Evolutionary conservation across 768 basidiomycete species (phyloP), one percentile per base, ranked within the genome.

Genomic region (Gloeopeniophorella convolvens): DNA sequence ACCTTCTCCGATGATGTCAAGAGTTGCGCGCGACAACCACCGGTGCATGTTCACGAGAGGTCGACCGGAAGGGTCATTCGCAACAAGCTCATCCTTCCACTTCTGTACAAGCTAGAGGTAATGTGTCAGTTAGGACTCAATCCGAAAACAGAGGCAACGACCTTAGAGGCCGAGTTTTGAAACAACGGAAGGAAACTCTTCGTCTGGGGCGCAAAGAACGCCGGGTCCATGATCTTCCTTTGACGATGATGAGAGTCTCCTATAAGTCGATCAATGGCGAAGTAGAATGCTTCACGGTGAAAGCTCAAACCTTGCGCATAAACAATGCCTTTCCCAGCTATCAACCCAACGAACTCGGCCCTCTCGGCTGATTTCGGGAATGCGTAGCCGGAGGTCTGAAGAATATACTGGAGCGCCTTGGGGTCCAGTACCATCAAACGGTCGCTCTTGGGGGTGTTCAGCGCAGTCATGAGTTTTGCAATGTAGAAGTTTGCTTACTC

Each of bases 1-100:
- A 63, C 62, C 55, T 52, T 60, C 60, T 24, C 60, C 58, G 31
- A 63, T 63, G 13, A 60, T 49, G 40, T 62, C 62, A 10, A 63
- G 50, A 11, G 60, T 62, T 42, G 57, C 59, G 2, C 59, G 50
- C 3, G 60, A 52, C 4, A 63, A 50, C 62, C 60, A 62, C 5
- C 46, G 12, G 7, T 16, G 13, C 13, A 62, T 48, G 26, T 59
- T 60, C 26, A 60, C 37, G 10, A 50, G 28, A n/a, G 49, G 35
- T 2, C 52, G 40, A 0, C 23, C 16, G 1, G 50, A 45, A 3
- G 51, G 10, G 7, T 30, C 41, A 6, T 35, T 24, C 0, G 42
- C 26, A 13, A 50, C 51, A 3, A 61, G 35, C 4, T 54, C 21
- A 2, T 60, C 59, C 39, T 50, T 60, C 62, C 60, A 59, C 30